Conservation (phyloP, 164 flowering plant species). For the Vitis rotundifolia region DNA sequence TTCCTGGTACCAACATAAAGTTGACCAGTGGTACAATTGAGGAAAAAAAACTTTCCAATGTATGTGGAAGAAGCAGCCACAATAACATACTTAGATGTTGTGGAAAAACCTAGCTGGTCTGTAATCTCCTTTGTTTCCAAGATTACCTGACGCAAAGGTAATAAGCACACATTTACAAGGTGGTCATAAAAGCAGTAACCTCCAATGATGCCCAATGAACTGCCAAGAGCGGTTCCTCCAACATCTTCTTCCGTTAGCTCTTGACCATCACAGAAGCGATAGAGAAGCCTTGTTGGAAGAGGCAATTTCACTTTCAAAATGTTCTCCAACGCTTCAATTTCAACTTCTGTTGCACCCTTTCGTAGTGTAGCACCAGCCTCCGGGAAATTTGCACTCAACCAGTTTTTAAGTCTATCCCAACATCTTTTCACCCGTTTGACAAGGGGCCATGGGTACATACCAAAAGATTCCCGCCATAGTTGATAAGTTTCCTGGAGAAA, state of each 20-base stretch:
- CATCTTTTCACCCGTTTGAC: constrained; percentile 58
- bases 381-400: constrained; percentile 51
- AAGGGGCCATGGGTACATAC: constrained; percentile 71
- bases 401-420: constrained; percentile 53
- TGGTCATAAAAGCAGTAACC: constrained; percentile 76
- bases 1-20: constrained; percentile 81
- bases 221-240: constrained; percentile 1
- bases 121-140: constrained; percentile 42
- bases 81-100: constrained; percentile 46
- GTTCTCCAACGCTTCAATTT: constrained; percentile 54
- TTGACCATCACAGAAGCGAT: constrained; percentile 89
- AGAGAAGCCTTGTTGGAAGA: constrained; percentile 69
- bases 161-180: constrained; percentile 65
- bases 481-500: constrained; percentile 57
- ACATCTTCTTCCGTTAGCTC: constrained; percentile 17
- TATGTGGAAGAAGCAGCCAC: constrained; percentile 66
- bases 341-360: constrained; percentile 76
- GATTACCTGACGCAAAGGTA: constrained; percentile 52
- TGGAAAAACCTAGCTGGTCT: constrained; percentile 31
- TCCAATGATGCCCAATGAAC: constrained; percentile 72
- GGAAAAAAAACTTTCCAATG: constrained; percentile 62
- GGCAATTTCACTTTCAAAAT: constrained; percentile 72
- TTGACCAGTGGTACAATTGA: constrained; percentile 70
- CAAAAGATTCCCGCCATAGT: constrained; percentile 67
- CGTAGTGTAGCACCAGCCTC: constrained; percentile 56